These are phyloP conservation scores for Xylogone sp. DNA, from an alignment of 2,329 filamentous ascomycete genomes.

Conservation along the genomic window DNA sequence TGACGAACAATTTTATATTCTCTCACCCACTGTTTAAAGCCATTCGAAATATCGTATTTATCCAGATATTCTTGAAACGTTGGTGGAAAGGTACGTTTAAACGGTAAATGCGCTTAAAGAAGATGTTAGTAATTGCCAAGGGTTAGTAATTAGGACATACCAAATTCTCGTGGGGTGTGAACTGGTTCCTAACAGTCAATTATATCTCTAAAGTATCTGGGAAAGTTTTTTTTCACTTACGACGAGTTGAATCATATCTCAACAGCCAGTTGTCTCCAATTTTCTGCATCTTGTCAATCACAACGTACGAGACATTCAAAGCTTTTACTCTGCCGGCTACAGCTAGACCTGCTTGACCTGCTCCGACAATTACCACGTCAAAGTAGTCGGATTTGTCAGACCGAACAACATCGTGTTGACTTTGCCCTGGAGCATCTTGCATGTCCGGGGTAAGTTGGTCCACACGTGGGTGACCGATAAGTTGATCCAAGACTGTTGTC, in stretches of 20 bases:
- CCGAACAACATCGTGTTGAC: too few species aligned
- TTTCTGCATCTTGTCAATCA: neutral
- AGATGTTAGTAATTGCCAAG: neutral
- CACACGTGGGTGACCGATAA: slow-evolving; percentile 1
- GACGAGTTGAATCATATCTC: neutral
- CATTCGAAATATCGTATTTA: slow-evolving; percentile 11
- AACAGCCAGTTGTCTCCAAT: neutral
- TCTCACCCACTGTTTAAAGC: slow-evolving; percentile 8
- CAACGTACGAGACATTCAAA: slow-evolving; percentile 4
- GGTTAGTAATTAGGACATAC: neutral
- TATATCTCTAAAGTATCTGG: neutral
- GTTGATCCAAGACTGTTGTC: slow-evolving; percentile 4
- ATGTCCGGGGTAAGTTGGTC: too few species aligned
- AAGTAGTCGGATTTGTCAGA: too few species aligned
- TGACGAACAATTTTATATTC: slow-evolving; percentile 12
- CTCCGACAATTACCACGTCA: slow-evolving; percentile 6
- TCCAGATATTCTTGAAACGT: slow-evolving; percentile 9
- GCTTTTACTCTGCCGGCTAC: slow-evolving; percentile 5
- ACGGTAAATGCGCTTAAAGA: slow-evolving; percentile 13
- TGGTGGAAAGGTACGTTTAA: slow-evolving; percentile 10
- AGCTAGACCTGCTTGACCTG: slow-evolving; percentile 3
- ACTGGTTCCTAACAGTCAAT: neutral
- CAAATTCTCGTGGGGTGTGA: neutral
- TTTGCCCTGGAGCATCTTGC: too few species aligned
- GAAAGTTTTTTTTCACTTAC: neutral